Evolutionary conservation across 345 rosid genomes (phyloP).

Genomic region (Garcia nutans): DNA sequence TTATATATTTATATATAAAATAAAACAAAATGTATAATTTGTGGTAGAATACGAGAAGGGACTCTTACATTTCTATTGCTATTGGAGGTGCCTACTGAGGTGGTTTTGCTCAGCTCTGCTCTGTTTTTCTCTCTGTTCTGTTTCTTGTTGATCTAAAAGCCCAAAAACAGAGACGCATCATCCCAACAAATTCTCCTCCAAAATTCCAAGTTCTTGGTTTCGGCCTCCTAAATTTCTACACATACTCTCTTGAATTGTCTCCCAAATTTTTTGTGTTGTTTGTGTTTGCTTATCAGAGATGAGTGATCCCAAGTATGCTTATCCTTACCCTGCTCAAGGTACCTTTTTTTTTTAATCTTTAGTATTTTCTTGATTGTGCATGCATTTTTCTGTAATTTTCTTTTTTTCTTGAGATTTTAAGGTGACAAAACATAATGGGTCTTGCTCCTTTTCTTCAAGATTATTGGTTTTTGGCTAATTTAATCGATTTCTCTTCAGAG

Average conservation of each 20-base stretch:
- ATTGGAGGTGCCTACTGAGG: neutral
- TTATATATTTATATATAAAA: no score
- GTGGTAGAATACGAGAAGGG: neutral
- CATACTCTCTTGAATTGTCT: neutral
- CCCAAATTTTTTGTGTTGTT: neutral
- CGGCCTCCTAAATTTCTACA: neutral
- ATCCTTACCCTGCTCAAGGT: slow-evolving; percentile 39
- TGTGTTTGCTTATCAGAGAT: slow-evolving; percentile 5
- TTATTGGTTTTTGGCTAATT: neutral
- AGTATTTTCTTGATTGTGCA: neutral
- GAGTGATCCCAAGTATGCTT: slow-evolving; percentile 35
- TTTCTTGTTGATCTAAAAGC: neutral
- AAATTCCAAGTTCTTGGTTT: neutral
- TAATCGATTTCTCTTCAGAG: neutral
- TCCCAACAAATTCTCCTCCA: neutral
- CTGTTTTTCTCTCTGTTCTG: neutral
- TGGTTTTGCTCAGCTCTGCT: no score
- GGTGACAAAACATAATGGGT: neutral
- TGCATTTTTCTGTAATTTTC: neutral
- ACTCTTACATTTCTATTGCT: neutral
- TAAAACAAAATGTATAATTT: neutral
- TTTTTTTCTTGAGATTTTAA: neutral
- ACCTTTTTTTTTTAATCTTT: no score
- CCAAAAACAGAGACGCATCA: neutral
- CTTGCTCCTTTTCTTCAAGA: neutral